Evolutionary conservation across 148 eudicot species (phyloP), one percentile per base, ranked within the genome.

Genomic region (Oxyria digyna): DNA sequence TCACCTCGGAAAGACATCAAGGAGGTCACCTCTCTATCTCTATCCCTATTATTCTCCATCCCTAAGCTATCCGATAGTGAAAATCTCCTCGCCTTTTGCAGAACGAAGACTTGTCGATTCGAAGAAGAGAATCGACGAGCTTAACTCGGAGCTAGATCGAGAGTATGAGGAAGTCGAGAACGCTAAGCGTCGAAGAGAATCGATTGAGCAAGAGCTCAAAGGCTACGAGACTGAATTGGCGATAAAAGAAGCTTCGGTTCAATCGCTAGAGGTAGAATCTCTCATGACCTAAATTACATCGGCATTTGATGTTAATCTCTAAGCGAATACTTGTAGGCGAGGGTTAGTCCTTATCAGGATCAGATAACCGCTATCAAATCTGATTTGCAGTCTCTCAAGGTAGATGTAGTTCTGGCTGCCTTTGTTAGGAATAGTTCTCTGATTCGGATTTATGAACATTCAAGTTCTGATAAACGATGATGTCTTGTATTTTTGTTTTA

Each of bases 201-300:
- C 35, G 6, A 71, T 71, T 2, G 97, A 85, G 70, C 87, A 82
- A 74, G 92, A 87, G 77, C 68, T 88, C 41, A 86, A 75, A 68
- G 94, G 91, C 71, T 86, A 79, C 45, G 91, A 86, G 73, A 85
- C 86, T 69, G 85, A 88, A 82, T 67, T 86, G 35, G 84, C 91
- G 24, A 83, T 85, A 69, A 80, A 35, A 62, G 83, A 83, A 50
- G 70, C 89, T 76, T 83, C 87, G 1, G 75, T 82, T 33, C 87
- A 81, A 76, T 75, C 84, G 80, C 78, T 86, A 73, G 83, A 88
- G 91, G 95, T 85, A 62, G 69, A 62, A 15, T 0, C 67, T 11
- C 26, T 55, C 33, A 24, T 3, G 33, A 23, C 15, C 20, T 59
- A 59, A 18, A 27, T 24, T 33, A 21, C 27, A 3, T 57, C 27